Base-by-base conservation (phyloP, 306 rosid genomes). In the Citrullus amarus region DNA sequence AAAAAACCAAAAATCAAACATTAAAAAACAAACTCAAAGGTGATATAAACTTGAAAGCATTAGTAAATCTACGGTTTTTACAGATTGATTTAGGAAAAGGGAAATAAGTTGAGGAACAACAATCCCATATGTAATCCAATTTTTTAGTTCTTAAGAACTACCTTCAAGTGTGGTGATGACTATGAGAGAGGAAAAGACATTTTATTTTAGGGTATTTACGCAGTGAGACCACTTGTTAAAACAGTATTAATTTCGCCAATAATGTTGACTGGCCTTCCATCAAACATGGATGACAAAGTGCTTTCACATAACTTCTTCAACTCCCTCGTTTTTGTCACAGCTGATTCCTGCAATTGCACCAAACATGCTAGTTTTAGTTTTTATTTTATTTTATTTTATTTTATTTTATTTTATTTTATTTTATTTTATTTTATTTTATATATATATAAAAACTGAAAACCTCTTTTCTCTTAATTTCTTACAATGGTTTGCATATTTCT, bases 221-320 rank as follows among this genome's bases (percentile, higher is more conserved):
- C 89, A 79, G 90, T 90, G 71, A 86, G 80, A 76, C 94, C 91
- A 79, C 96, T 90, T 30, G 85, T 80, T 80, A 90, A 67, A 41
- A 89, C 70, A 32, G 90, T 34, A 61, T 91, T 93, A 62, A 93
- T 91, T 81, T 93, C 98, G n/a, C 98, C 98, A n/a, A 91, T 93
- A 77, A 93, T 90, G 84, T 90, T 88, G 46, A 93, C 97, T 18
- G 94, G 96, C 54, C 98, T 90, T 76, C 97, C 98, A 77, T 93
- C 94, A 81, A 93, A 93, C 96, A 90, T 87, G 81, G 96, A 90
- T 38, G 97, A 91, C 65, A 89, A 90, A 46, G 87, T 87, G 82
- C 83, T 82, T 81, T 93, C 97, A 74, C 97, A 90, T 17, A 88
- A 86, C 82, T 90, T 90, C 85, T 91, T 91, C 89, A 89, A 85